Base-by-base conservation (phyloP, 176 grass and related monocot genomes). In the Phoenix roebelenii region DNA sequence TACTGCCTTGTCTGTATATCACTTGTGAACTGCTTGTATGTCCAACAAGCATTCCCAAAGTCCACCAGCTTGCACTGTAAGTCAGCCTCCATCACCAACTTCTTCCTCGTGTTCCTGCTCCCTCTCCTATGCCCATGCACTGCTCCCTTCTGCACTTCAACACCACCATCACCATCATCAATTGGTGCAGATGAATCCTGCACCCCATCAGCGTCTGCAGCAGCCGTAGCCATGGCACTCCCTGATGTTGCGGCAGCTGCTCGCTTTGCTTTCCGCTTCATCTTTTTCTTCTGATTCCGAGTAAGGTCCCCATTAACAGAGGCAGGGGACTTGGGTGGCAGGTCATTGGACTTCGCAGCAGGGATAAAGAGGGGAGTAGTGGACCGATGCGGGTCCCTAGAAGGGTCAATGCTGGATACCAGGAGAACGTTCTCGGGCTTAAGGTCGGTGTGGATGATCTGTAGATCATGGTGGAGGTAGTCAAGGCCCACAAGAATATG, bases 1-100 rank as follows among this genome's bases (percentile, higher is more conserved):
- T 98, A 98, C 60, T 98, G 94, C 68, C 94, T 85, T 52, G 94
- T 98, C 64, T 98, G 94, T 60, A 98, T 89, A 69, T 98, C 94
- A 64, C 53, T 83, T 80, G 93, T 98, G 57, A 98, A 98, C 68
- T 98, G 94, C 65, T 98, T 98, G 69, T 98, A 93, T 48, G 94
- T 98, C 94, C 94, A 98, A 61, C 94, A 98, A 16, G 93, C 93
- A 76, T 92, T 98, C 66, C 94, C 94, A 71, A 98, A 98, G 61
- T 98, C 94, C 57, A 98, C 88, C 70, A 98, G 66, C 61, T 98
- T 98, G 71, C 94, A 98, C 52, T 77, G 65, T n/a, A 87, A 74
- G 17, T 98, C 84, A 59, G 76, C 88, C 64, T 98, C 72, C 85
- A 92, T 79, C 5, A 74, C 88, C 73, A 92, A 74, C 67, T 66